phyloP scores from a whole-genome alignment of 768 basidiomycete species.

The Fibroporia radiculosa region DNA sequence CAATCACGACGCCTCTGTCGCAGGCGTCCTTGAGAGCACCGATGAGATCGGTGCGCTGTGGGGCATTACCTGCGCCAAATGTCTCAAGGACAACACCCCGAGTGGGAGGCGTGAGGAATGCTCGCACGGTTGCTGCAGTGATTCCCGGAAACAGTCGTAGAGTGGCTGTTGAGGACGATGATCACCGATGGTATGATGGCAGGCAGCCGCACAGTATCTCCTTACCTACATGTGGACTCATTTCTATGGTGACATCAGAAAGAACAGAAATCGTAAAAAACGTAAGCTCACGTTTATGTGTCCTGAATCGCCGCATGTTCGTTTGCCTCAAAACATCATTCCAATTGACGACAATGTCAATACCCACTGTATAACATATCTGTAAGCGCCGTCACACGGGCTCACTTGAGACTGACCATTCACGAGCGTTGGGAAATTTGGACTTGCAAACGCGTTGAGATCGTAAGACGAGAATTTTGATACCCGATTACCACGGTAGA shows the following conservation, averaged over 20 bases:
- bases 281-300: constrained; percentile 57
- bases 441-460: constrained; percentile 77
- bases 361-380: constrained; percentile 54
- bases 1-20: constrained; percentile 76
- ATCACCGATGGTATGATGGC: too few species aligned
- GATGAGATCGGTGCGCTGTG: constrained; percentile 70
- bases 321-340: constrained; percentile 80
- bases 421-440: constrained; percentile 76
- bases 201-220: not conserved
- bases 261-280: not conserved
- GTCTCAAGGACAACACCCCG: constrained; percentile 84
- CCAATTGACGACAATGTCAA: constrained; percentile 88
- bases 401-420: constrained; percentile 43
- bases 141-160: constrained; percentile 87
- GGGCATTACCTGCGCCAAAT: constrained; percentile 91
- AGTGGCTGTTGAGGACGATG: constrained; percentile 42
- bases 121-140: constrained; percentile 59
- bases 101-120: constrained; percentile 68
- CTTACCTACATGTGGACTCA: constrained; percentile 78
- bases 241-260: constrained; percentile 33
- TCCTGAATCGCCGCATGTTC: constrained; percentile 66
- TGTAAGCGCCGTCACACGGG: not conserved
- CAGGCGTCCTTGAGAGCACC: constrained; percentile 75
- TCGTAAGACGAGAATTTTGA: constrained; percentile 79
- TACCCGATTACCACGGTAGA: constrained; percentile 81